These are phyloP conservation scores for Triticum timopheevii DNA, from an alignment of 176 grass and related monocot species.

Conservation along the genomic window DNA sequence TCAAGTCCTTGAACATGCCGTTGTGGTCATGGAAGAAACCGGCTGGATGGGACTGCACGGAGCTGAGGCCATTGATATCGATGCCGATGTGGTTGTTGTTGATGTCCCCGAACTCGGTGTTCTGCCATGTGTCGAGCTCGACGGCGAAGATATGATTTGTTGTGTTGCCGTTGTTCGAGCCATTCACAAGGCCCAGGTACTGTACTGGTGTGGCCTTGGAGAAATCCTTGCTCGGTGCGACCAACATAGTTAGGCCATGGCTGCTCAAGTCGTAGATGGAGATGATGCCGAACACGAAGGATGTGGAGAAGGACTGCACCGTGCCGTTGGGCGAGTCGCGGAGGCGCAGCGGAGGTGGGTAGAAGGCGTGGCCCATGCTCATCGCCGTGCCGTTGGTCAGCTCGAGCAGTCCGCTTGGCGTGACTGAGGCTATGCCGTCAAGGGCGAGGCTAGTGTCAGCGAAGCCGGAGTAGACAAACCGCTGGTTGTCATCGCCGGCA, in stretches of 20 bases:
- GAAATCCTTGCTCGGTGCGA: neutral
- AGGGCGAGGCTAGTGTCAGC: neutral
- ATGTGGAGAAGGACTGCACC: neutral
- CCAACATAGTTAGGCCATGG: neutral
- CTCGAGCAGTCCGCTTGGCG: neutral
- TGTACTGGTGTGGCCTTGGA: neutral
- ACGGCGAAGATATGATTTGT: neutral
- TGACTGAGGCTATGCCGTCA: neutral
- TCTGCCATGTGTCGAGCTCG: neutral
- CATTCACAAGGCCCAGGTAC: neutral
- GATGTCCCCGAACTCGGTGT: too few relatives aligned
- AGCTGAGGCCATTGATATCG: too few relatives aligned
- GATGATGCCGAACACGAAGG: neutral
- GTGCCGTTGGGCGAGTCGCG: neutral
- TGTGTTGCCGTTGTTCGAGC: neutral
- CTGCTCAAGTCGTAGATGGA: neutral
- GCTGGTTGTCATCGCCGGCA: neutral
- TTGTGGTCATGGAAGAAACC: neutral
- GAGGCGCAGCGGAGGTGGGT: neutral
- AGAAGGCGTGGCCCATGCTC: neutral
- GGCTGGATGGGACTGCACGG: too few relatives aligned
- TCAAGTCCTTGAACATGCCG: neutral
- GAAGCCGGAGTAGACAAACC: neutral
- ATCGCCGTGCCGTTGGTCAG: neutral
- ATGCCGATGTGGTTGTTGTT: too few relatives aligned